Percentiles rank a stretch among this genome's conserved stretches.
phyloP scores from a whole-genome alignment of 176 grass and related monocot genomes.

The Areca catechu region DNA sequence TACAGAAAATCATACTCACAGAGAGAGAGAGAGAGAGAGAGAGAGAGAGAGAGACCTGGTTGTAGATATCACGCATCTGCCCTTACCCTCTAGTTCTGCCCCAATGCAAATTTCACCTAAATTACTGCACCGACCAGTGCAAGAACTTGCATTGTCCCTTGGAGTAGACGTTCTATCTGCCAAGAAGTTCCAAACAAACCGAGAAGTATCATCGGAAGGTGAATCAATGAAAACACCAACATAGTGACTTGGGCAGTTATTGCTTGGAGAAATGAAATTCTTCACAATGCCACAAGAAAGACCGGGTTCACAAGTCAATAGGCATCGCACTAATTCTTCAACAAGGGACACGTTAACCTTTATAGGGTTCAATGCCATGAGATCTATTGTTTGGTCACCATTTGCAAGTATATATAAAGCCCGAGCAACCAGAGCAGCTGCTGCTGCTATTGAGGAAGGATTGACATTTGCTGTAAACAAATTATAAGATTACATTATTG shows the following conservation, averaged over 20 bases:
- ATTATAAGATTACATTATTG: not conserved
- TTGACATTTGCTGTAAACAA: slow-evolving; percentile 64
- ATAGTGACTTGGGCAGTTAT: slow-evolving; percentile 71
- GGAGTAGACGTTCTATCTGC: slow-evolving; percentile 47
- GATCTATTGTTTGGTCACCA: slow-evolving; percentile 42
- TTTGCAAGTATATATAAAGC: slow-evolving; percentile 70
- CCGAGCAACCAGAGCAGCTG: slow-evolving; percentile 67
- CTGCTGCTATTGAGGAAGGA: slow-evolving; percentile 69
- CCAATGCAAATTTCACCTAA: slow-evolving; percentile 54
- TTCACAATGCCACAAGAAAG: slow-evolving; percentile 69
- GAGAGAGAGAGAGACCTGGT: slow-evolving; percentile 52
- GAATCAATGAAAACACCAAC: slow-evolving; percentile 85
- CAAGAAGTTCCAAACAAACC: slow-evolving; percentile 93
- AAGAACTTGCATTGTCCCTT: slow-evolving; percentile 34
- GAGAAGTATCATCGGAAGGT: slow-evolving; percentile 69
- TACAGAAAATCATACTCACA: not conserved
- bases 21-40: not conserved
- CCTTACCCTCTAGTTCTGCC: slow-evolving; percentile 63
- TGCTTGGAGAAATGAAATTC: slow-evolving; percentile 63
- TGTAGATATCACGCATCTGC: slow-evolving; percentile 70
- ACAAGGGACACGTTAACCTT: slow-evolving; percentile 84
- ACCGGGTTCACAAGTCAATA: slow-evolving; percentile 77
- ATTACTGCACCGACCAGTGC: slow-evolving; percentile 53
- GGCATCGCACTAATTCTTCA: slow-evolving; percentile 59
- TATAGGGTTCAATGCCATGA: slow-evolving; percentile 74